These are phyloP conservation scores for Lizonia empirigonia DNA, from an alignment of 2,329 filamentous ascomycete genomes.

Conservation along the genomic window DNA sequence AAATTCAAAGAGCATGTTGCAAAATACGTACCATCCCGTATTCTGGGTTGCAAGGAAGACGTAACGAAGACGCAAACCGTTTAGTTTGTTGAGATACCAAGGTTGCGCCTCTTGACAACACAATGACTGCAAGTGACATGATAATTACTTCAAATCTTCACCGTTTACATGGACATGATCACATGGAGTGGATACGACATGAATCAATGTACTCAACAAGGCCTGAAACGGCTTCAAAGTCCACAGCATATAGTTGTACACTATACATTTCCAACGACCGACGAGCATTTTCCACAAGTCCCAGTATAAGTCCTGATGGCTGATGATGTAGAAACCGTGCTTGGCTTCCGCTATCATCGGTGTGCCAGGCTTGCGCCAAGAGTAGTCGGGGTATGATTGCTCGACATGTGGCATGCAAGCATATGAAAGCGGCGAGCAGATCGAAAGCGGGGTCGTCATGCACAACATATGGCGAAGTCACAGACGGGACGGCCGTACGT, in stretches of 20 bases:
- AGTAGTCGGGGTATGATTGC: not conserved
- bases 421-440: not conserved
- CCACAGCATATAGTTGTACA: not conserved
- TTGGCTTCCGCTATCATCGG: not conserved
- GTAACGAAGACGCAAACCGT: not conserved
- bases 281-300: not conserved
- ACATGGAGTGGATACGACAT: not conserved
- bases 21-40: slow-evolving; percentile 78
- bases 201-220: not conserved
- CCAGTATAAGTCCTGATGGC: not conserved
- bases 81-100: too few relatives aligned
- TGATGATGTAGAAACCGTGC: not conserved
- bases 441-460: slow-evolving; percentile 11
- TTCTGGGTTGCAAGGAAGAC: slow-evolving; percentile 85
- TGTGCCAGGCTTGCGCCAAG: not conserved
- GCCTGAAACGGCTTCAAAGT: not conserved
- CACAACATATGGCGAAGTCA: not conserved
- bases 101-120: not conserved
- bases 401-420: slow-evolving; percentile 2
- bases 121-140: not conserved
- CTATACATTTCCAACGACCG: not conserved
- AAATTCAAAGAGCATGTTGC: slow-evolving; percentile 82
- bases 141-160: not conserved
- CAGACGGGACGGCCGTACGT: not conserved
- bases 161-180: not conserved